Evolutionary conservation across 2,329 filamentous ascomycete species (phyloP).

Genomic region (Aspergillus proliferans): DNA sequence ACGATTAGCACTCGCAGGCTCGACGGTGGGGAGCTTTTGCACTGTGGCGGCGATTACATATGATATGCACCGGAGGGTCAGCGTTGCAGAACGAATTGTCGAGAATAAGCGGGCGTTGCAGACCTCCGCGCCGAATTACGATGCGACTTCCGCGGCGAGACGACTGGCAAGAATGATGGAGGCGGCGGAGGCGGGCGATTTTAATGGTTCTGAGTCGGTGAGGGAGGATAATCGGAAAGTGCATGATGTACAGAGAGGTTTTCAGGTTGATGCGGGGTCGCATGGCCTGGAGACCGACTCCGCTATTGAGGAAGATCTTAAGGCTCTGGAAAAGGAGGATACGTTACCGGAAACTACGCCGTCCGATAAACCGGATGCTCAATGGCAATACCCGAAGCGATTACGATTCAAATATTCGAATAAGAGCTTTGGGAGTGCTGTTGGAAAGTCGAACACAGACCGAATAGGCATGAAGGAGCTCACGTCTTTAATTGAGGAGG

Average conservation of each 20-base stretch:
- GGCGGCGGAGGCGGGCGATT: conserved; percentile 39
- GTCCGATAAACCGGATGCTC: not conserved
- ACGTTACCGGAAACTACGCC: conserved; percentile 3
- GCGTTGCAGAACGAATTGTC: conserved; percentile 37
- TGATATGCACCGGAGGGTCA: conserved; percentile 36
- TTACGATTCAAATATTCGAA: no score
- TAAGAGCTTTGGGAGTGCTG: no score
- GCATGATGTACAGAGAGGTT: conserved; percentile 2
- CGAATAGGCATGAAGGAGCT: not conserved
- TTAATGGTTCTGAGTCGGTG: conserved; percentile 33
- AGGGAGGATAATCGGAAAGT: conserved; percentile 20
- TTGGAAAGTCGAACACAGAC: no score
- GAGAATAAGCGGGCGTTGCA: conserved; percentile 40
- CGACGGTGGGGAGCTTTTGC: conserved; percentile 36
- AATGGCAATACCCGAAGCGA: no score
- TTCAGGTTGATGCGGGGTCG: not conserved
- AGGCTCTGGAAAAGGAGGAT: not conserved
- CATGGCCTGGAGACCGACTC: not conserved
- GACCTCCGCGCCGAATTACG: conserved; percentile 36
- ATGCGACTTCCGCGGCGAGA: conserved; percentile 32
- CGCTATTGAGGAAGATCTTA: not conserved
- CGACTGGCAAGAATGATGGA: conserved; percentile 38
- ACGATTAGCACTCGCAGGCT: conserved; percentile 27
- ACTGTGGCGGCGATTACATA: conserved; percentile 37
- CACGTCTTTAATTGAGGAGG: not conserved